These are phyloP conservation scores for Scutellaria minor DNA, from an alignment of 257 asterid species.

Conservation along the genomic window DNA sequence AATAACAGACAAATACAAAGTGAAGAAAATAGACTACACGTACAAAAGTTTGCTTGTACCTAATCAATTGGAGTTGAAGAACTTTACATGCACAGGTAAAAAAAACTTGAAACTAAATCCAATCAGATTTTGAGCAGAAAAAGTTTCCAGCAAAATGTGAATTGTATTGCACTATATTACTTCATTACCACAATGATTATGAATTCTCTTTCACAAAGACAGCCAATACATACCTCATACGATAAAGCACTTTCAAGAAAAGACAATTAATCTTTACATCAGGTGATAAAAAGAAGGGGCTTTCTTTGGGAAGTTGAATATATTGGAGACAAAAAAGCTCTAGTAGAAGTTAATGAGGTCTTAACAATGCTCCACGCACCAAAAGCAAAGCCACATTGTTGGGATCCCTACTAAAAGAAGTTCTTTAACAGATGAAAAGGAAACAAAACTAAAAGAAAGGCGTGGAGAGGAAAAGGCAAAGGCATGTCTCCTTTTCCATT, in stretches of 20 bases:
- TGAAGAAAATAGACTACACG: neutral
- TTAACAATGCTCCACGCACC: constrained; percentile 17
- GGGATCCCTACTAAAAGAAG: constrained; percentile 27
- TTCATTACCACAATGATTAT: neutral
- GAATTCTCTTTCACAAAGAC: constrained; percentile 12
- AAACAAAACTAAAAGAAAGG: constrained; percentile 23
- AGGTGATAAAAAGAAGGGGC: constrained; percentile 18
- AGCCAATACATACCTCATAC: neutral
- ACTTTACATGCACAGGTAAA: neutral
- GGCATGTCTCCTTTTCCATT: constrained; percentile 36
- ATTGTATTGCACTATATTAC: neutral
- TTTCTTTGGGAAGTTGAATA: neutral
- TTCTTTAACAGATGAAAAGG: constrained; percentile 31
- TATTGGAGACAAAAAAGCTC: neutral
- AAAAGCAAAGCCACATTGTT: constrained; percentile 34
- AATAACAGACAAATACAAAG: neutral
- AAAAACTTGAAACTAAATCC: neutral
- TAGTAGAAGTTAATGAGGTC: constrained; percentile 21
- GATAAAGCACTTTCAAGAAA: constrained; percentile 20
- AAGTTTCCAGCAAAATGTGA: neutral
- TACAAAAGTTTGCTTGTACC: neutral
- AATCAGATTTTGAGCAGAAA: constrained; percentile 15
- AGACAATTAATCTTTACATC: neutral
- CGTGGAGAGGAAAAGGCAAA: constrained; percentile 23
- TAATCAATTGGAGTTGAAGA: neutral